Percentiles rank a stretch among this genome's conserved stretches.
Evolutionary conservation across 257 asterid genomes (phyloP).

Genomic region (Datura wrightii): DNA sequence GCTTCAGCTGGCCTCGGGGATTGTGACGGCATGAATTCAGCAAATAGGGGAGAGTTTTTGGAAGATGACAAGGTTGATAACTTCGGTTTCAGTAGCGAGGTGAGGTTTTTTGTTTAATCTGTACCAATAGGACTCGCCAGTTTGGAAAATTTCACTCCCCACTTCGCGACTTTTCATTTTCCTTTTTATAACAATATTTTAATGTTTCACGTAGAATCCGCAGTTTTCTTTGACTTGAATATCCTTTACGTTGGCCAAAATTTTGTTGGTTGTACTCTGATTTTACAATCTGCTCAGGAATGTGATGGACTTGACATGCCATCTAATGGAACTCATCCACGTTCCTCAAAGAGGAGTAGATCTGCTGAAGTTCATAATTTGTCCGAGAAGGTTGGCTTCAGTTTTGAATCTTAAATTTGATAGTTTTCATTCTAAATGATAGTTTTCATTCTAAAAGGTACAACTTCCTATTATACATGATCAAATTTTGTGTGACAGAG

Average conservation of each 20-base stretch:
- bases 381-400: constrained; percentile 81
- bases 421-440: constrained; percentile 11
- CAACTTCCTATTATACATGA: constrained; percentile 32
- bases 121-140: background rate
- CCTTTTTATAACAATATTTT: background rate
- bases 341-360: constrained; percentile 88
- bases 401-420: constrained; percentile 22
- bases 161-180: background rate
- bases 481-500: constrained; percentile 57
- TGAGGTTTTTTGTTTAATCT: constrained; percentile 10
- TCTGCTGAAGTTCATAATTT: constrained; percentile 93
- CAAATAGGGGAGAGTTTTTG: constrained; percentile 40
- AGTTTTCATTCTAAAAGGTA: constrained; percentile 6
- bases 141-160: background rate
- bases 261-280: background rate
- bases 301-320: constrained; percentile 60
- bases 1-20: constrained; percentile 48
- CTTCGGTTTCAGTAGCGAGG: constrained; percentile 54
- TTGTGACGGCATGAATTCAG: constrained; percentile 59
- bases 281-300: constrained; percentile 45
- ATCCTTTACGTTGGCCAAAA: background rate
- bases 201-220: background rate
- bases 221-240: background rate
- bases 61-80: constrained; percentile 40
- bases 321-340: constrained; percentile 50